Percentiles rank a stretch among this genome's conserved stretches.
phyloP scores from a whole-genome alignment of 1,284 basidiomycete species.

The Ganoderma leucocontextum region DNA sequence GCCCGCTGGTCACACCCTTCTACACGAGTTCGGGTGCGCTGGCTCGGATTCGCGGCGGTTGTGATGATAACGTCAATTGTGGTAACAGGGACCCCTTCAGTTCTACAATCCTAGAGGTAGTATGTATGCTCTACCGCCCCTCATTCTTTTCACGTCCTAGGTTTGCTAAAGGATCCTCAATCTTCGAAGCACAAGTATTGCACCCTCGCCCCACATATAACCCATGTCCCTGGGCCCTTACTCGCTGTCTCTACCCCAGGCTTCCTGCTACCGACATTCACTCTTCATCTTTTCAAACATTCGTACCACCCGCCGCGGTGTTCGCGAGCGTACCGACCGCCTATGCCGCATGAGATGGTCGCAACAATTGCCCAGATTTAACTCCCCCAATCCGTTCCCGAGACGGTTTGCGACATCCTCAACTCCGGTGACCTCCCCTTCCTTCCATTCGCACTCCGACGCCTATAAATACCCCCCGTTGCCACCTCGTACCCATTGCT shows the following conservation, averaged over 20 bases:
- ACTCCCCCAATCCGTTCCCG: constrained; percentile 78
- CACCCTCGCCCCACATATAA: constrained; percentile 6
- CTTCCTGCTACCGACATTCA: constrained; percentile 9
- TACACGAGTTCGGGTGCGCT: too few relatives aligned
- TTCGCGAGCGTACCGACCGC: constrained; percentile 32
- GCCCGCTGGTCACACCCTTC: too few relatives aligned
- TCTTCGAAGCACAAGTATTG: background rate
- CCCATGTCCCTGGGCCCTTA: background rate
- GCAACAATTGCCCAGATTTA: constrained; percentile 95
- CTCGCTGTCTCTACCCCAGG: background rate
- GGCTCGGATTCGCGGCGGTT: too few relatives aligned
- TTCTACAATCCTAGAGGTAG: too few relatives aligned
- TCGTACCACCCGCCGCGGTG: constrained; percentile 13
- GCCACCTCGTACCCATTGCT: constrained; percentile 83
- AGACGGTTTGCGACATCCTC: constrained; percentile 76
- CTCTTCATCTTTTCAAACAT: background rate
- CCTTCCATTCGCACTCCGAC: constrained; percentile 33
- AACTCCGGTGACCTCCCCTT: constrained; percentile 50
- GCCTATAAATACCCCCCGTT: constrained; percentile 55
- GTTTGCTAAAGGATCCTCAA: constrained; percentile 16
- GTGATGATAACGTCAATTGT: too few relatives aligned
- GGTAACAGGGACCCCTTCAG: too few relatives aligned
- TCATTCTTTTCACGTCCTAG: too few relatives aligned
- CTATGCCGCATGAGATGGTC: constrained; percentile 82
- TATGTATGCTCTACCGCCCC: too few relatives aligned